Evolutionary conservation across 805 yeast genomes (phyloP), one percentile per base, ranked within the genome.

Genomic region (Candida boleticola): DNA sequence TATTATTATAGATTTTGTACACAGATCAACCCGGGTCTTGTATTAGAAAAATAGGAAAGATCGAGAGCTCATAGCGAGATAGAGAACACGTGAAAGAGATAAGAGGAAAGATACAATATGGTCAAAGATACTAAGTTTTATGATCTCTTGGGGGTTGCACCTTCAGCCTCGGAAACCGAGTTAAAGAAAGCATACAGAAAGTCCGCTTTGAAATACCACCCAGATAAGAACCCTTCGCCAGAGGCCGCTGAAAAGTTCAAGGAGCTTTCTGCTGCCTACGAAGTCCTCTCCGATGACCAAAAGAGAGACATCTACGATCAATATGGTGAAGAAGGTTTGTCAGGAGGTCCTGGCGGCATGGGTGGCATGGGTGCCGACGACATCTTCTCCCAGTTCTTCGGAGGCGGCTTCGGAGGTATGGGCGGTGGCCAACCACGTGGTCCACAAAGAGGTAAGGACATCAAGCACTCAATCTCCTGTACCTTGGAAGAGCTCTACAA

Each of bases 241-340:
- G 98, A 90, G 64, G 97, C 96, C 13, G 93, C 95, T 40, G 98
- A 92, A 61, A 89, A 87, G 69, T 92, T 92, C 68, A 92, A 92
- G 67, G 96, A 89, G 62, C 77, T 89, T 57, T 82, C 92, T 3
- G 79, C 80, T 46, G 97, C 97, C 5, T 76, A 92, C 62, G 98
- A 92, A 66, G 73, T 89, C n/a, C 74, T 92, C 49, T 77, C 88
- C 10, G 97, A 90, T 60, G 72, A 83, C 14, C 85, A 90, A 60
- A 93, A 90, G 74, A 86, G 98, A 73, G 87, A 83, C 29, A 54
- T 84, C 3, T 92, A 92, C 61, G 98, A 93, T 68, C 81, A 79
- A 50, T 89, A 79, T 60, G 99, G 99, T 65, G 85, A 83, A 63
- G 97, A 89, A 57, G 99, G 99, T 43, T 74, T 93, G 54, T 73